These are phyloP conservation scores for Tephrocybe sp. DNA, from an alignment of 768 basidiomycete species.

Conservation along the genomic window DNA sequence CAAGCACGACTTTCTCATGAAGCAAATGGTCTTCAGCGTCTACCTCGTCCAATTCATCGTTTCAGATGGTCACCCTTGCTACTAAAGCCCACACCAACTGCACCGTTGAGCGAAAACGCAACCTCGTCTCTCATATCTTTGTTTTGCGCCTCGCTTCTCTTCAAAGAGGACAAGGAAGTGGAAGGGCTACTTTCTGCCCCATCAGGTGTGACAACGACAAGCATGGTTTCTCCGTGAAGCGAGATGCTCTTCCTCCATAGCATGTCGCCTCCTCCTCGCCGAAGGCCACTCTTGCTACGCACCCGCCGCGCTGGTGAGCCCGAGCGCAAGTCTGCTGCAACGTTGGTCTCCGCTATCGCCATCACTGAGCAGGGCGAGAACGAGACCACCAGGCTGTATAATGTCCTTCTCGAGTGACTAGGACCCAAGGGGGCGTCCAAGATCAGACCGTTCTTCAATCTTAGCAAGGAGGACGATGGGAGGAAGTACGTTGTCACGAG, in stretches of 20 bases:
- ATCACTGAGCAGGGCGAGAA: slow-evolving; percentile 95
- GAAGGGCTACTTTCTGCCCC: slow-evolving; percentile 93
- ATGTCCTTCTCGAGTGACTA: slow-evolving; percentile 92
- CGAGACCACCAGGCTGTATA: slow-evolving; percentile 90
- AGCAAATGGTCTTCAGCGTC: no score
- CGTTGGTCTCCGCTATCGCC: slow-evolving; percentile 84
- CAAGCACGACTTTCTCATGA: no score
- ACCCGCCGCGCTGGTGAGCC: slow-evolving; percentile 89
- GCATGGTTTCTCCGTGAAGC: slow-evolving; percentile 99
- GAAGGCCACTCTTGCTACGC: slow-evolving; percentile 99
- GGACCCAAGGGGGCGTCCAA: slow-evolving; percentile 97
- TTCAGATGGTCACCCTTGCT: no score
- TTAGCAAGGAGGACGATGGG: slow-evolving; percentile 97
- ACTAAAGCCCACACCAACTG: no score
- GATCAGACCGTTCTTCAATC: slow-evolving; percentile 97
- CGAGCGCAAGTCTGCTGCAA: slow-evolving; percentile 99
- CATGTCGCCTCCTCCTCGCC: slow-evolving; percentile 90
- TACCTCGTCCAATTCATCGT: no score
- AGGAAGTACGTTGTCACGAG: slow-evolving; percentile 94
- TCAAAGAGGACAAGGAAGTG: no score
- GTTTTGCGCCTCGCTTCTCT: no score
- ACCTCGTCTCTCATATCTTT: no score
- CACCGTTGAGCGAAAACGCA: no score
- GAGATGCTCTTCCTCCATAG: slow-evolving; percentile 92
- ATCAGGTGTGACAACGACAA: slow-evolving; percentile 99